Evolutionary conservation across 2,329 filamentous ascomycete genomes (phyloP), one percentile per base, ranked within the genome.

Genomic region (Fusarium sp.): DNA sequence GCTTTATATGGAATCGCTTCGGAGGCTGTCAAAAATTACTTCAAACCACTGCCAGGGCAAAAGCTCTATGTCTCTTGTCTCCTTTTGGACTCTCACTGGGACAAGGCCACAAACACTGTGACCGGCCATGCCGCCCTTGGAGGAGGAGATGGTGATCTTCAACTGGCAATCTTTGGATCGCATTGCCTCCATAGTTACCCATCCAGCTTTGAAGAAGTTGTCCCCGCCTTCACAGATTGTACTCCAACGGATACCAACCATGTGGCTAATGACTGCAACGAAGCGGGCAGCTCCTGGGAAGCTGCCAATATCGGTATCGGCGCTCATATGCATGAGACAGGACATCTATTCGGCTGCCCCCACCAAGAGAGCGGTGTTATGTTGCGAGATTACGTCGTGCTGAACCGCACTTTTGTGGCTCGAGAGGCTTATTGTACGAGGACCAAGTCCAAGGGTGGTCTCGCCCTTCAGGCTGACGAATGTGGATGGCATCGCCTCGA

Each of bases 271-370:
- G 93, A 97, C 77, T 93, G 90, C 78, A 92, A 92, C 72, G 93
- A 97, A 70, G 91, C 91, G 9, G 94, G 94, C 24, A 97, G 93
- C 76, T 96, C 90, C 46, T 98, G 95, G 95, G 95, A 98, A 78
- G 90, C 94, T n/a, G 94, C 93, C 26, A 97, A 95, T 73, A 92
- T 97, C 64, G 94, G 94, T 29, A 97, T 98, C 69, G 95, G 95
- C 10, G 94, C 93, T 12, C 95, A 98, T 79, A 80, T 98, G 47
- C 95, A 97, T 78, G 94, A 98, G 80, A 92, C 92, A 1, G 95
- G 95, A 6, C 95, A 97, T 80, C 80, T 97, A 23, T 92, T 98
- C 71, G 95, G 95, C 49, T 97, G 93, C 70, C 93, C 93, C 12
- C 93, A 97, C 76, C 93, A 97, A 76, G 93, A 96, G 75, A 92